These are phyloP conservation scores for Trichoderma orchidacearum DNA, from an alignment of 495 filamentous ascomycete species.

Conservation along the genomic window DNA sequence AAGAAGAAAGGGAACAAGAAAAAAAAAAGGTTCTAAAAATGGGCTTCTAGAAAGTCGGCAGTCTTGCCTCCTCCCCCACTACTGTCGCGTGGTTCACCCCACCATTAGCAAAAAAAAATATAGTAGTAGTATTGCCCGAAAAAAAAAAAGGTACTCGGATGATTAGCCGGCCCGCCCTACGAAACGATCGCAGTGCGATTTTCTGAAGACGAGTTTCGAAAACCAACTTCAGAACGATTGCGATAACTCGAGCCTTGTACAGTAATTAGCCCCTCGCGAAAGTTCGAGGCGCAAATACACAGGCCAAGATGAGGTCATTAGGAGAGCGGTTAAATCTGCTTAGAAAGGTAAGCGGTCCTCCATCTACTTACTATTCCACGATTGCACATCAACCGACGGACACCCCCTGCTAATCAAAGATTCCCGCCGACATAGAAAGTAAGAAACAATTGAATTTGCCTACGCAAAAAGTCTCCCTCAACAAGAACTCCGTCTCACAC, in stretches of 20 bases:
- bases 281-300: not conserved
- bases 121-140: too few relatives aligned
- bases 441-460: not conserved
- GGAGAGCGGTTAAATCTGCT: slow-evolving; percentile 3
- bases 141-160: not conserved
- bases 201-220: not conserved
- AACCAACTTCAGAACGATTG: not conserved
- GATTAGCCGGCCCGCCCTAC: not conserved
- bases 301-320: slow-evolving; percentile 1
- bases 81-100: not conserved
- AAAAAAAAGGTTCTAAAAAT: not conserved
- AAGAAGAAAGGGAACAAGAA: not conserved
- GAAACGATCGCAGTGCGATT: not conserved
- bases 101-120: not conserved
- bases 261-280: not conserved
- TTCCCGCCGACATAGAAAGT: not conserved
- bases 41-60: not conserved
- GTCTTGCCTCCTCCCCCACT: not conserved
- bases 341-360: not conserved
- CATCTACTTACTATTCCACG: not conserved
- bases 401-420: not conserved
- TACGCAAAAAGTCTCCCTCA: not conserved
- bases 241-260: not conserved
- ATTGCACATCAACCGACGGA: not conserved
- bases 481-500: not conserved